Evolutionary conservation across 257 asterid species (phyloP), one percentile per base, ranked within the genome.

Genomic region (Verbascum thapsus): DNA sequence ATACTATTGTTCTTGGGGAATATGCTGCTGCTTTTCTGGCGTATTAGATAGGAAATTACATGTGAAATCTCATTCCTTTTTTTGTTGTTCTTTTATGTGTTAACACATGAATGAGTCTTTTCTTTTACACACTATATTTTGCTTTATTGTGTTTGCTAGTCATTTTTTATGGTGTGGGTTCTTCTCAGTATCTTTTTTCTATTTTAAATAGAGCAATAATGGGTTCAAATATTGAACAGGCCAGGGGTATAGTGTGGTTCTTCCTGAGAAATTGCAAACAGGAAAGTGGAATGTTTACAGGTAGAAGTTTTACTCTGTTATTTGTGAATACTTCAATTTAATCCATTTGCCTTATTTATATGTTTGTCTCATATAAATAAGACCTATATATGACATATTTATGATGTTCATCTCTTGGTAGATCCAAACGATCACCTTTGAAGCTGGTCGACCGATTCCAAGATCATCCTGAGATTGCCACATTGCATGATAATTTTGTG

Each of bases 211-310:
- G 30, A 26, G 53, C 63, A 63, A 48, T 70, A 35, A 69, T 53
- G 19, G 20, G 15, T 59, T 69, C 58, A 47, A 17, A 61, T 59
- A 48, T 66, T 74, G 63, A 61, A 66, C 86, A 92, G 99, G 81
- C 67, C 81, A 92, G 66, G 52, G 88, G 26, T 92, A 82, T 72
- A 85, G 99, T 39, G 91, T 77, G 53, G 91, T 83, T 65, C 96
- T 92, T 70, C 99, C 99, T 3, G 99, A 92, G 83, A 92, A 85
- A 80, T 65, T 92, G 79, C 86, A 85, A 51, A 80, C 91, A 1
- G 99, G 97, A 51, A 89, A 92, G 76, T 92, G 99, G 99, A 80
- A 89, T 73, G 99, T 92, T 9, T 85, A 92, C 81, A 92, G 99
- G 99, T 92, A 53, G 58, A 23, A 61, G 39, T 13, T 55, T 67